A percentile compares a stretch with the other conserved stretches of the same genome.
Evolutionary conservation across 768 basidiomycete species (phyloP).

Genomic region (Naematelia aurantialba): DNA sequence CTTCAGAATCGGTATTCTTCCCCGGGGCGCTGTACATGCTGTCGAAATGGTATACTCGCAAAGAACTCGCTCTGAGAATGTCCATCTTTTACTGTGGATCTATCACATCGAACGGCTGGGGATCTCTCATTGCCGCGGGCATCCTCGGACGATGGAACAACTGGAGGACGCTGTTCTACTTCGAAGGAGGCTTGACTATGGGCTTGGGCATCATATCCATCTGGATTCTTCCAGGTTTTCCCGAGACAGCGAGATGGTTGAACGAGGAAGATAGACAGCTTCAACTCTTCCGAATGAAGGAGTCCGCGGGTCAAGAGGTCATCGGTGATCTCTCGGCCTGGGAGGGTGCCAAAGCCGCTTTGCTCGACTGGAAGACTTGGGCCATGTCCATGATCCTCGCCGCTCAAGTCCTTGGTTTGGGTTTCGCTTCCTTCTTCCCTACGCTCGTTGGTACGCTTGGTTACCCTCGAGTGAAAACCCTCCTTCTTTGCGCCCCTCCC

Average conservation of each 20-base stretch:
- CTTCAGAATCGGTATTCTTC: constrained; percentile 1
- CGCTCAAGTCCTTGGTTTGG: too few species aligned
- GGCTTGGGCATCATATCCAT: too few species aligned
- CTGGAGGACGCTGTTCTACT: too few species aligned
- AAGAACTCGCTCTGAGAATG: constrained; percentile 62
- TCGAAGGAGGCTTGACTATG: too few species aligned
- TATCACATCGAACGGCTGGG: background rate
- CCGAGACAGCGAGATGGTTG: constrained; percentile 35
- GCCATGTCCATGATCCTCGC: background rate
- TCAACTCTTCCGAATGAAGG: background rate
- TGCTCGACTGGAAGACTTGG: constrained; percentile 1
- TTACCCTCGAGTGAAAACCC: background rate
- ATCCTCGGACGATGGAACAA: too few species aligned
- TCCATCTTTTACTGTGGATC: constrained; percentile 42
- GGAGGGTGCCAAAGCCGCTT: background rate
- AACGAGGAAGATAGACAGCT: constrained; percentile 25
- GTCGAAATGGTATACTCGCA: constrained; percentile 50
- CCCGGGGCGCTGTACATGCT: constrained; percentile 54
- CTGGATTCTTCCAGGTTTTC: constrained; percentile 22
- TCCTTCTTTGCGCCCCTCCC: too few species aligned
- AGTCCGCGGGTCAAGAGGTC: background rate
- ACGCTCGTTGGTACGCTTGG: background rate
- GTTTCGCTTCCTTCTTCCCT: constrained; percentile 4
- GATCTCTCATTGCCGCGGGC: background rate
- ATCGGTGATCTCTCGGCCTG: background rate